Evolutionary conservation across 2,329 filamentous ascomycete genomes (phyloP), one percentile per base, ranked within the genome.

Genomic region (Neopestalotiopsis sp.): DNA sequence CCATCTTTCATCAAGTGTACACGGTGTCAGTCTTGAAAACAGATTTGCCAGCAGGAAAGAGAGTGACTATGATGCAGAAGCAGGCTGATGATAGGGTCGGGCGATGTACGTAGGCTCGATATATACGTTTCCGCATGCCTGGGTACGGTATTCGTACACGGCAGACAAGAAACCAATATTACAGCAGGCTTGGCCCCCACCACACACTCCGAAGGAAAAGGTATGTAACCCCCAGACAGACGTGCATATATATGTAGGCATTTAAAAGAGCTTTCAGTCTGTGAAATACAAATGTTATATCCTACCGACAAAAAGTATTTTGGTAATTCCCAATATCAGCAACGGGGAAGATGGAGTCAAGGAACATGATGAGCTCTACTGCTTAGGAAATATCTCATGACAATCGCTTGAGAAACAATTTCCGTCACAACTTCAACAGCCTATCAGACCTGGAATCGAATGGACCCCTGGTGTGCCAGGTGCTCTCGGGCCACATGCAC

Each of bases 321-420:
- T 52, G 45, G 45, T 52, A 52, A 52, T 24, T 52, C 45, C 20
- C 45, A 52, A 52, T 52, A 52, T 52, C 45, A 20, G 7, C 17
- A 20, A 52, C 45, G 45, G 45, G 20, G 45, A 52, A 38, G 7
- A 52, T 52, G 45, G 45, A 52, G 45, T n/a, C 45, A 52, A 52
- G 45, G 45, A 52, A 52, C 20, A 52, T 52, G 17, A 52, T 52
- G 45, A 52, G 45, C 17, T n/a, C 45, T 52, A 13, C 34, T 40
- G 30, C 17, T 62, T 62, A 38, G 28, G 59, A 17, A 62, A 62
- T 62, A 62, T 62, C 59, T 38, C 13, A 34, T 62, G 59, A 20
- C 59, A 62, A 62, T 62, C 59, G 28, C 30, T 20, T 62, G 30
- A 34, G 32, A 40, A 28, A 62, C 59, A 62, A 62, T 62, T 40